Evolutionary conservation across 495 filamentous ascomycete genomes (phyloP), one percentile per base, ranked within the genome.

Genomic region (Polyplosphaeria fusca): DNA sequence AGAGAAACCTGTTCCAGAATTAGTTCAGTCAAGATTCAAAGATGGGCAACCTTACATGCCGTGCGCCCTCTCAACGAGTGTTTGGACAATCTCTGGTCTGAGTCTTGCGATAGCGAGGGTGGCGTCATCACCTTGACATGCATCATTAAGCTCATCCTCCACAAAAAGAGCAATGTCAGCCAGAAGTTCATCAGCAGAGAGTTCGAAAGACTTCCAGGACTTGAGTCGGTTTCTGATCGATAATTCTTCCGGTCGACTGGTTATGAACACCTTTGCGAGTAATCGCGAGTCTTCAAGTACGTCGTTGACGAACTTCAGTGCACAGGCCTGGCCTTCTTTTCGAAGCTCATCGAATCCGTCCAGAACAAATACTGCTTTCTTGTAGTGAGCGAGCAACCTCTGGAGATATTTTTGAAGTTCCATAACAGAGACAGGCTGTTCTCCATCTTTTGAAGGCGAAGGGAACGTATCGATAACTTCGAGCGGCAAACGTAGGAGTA

Each of bases 271-370:
- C 43, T 58, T 57, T 11, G 35, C 28, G 20, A 7, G 12, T 1
- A 16, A 18, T 4, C 2, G 3, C 7, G 5, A 20, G 16, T 18
- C 13, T 4, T 39, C 5, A 2, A 47, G 2, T 9, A 57, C 24
- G 14, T n/a, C 1, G 2, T 47, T 23, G 4, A 54, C 48, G 4
- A 55, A 14, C 12, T 47, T 14, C 20, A 58, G 28, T 3, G 44
- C 18, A 19, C 12, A n/a, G 2, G 38, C 0, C 37, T 55, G 49
- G 12, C 38, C 19, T 4, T 54, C 38, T n/a, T 19, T 26, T 18
- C 20, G 5, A 4, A 62, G 41, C 28, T 59, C 63, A 43, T 66
- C 63, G 12, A 66, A n/a, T 5, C 59, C 59, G 30, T 63, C 63
- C 12, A 62, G 20, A 41, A 63, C 35, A 4, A 66, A 13, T 23